Base-by-base conservation (phyloP, 805 yeast species). In the Candida patagonica region DNA sequence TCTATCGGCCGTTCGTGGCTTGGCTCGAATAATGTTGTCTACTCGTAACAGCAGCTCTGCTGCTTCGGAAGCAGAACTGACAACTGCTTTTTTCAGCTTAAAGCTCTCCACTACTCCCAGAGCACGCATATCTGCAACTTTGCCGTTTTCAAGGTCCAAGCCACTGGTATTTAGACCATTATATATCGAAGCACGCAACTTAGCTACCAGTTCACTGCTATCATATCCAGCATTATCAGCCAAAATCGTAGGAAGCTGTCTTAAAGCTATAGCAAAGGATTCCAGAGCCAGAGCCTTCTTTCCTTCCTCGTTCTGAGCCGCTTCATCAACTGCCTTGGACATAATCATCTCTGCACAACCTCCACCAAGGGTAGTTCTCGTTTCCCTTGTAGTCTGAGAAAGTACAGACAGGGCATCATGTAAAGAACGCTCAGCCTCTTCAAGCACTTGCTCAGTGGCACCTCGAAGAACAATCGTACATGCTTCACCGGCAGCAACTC, bases 191-290 rank as follows among this genome's bases (percentile, higher is more conserved):
- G 96, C 78, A 62, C 96, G 76, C 54, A 92, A 70, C 60, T 85
- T 86, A 7, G 97, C 73, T 10, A 92, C 94, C 46, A 92, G 68
- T 52, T 94, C 97, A 53, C 87, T 78, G 17, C 96, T 81, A 59
- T 92, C 98, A 54, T 76, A 84, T 22, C 98, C 99, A 3, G 99
- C 97, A 58, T 92, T 92, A 57, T 92, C 97, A 35, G 96, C 95
- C 50, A 92, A 70, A 46, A 92, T 88, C 1, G 94, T 86, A 44
- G 99, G 99, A 48, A 92, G 70, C 62, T 87, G 95, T 63, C 96
- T 79, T 55, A 92, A 70, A 5, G 97, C 97, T 47, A 80, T 77
- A 15, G 94, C 96, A 66, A 85, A 92, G 1, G 95, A 80, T 62
- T 89, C 97, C 42, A 92, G 78, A 2, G 99, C 99, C 37, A 92